Evolutionary conservation across 164 flowering plant genomes (phyloP).

Genomic region (Cinnamomum chago): DNA sequence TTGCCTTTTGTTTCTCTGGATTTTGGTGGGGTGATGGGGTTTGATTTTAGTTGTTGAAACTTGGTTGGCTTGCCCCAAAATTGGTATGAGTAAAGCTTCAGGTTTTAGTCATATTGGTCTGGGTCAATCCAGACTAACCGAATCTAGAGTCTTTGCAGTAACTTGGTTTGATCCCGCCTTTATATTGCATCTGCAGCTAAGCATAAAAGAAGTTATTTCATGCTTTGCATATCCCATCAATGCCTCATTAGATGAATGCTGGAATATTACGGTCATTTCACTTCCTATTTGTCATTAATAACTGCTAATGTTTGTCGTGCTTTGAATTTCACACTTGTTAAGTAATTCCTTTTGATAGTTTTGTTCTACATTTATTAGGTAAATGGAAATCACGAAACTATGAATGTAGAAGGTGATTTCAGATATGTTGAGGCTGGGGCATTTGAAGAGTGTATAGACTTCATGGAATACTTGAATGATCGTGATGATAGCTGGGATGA

Average conservation of each 20-base stretch:
- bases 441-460: slow-evolving; percentile 72
- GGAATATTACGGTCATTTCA: not conserved
- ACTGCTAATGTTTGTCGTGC: not conserved
- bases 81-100: too few relatives aligned
- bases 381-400: slow-evolving; percentile 97
- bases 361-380: slow-evolving; percentile 34
- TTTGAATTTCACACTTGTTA: not conserved
- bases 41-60: too few relatives aligned
- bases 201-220: too few relatives aligned
- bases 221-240: not conserved
- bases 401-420: slow-evolving; percentile 96
- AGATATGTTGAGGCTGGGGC: slow-evolving; percentile 81
- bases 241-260: not conserved
- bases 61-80: too few relatives aligned
- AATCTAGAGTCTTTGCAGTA: too few relatives aligned
- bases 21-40: too few relatives aligned
- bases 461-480: slow-evolving; percentile 57
- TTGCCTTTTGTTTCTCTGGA: too few relatives aligned
- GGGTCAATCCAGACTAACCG: too few relatives aligned
- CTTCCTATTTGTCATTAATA: not conserved
- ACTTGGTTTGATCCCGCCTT: too few relatives aligned
- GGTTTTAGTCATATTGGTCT: too few relatives aligned
- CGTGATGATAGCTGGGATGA: slow-evolving; percentile 59
- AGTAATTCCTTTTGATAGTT: not conserved
- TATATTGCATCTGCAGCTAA: too few relatives aligned